Base-by-base conservation (phyloP, 148 eudicot species). In the Vaccinium corymbosum region DNA sequence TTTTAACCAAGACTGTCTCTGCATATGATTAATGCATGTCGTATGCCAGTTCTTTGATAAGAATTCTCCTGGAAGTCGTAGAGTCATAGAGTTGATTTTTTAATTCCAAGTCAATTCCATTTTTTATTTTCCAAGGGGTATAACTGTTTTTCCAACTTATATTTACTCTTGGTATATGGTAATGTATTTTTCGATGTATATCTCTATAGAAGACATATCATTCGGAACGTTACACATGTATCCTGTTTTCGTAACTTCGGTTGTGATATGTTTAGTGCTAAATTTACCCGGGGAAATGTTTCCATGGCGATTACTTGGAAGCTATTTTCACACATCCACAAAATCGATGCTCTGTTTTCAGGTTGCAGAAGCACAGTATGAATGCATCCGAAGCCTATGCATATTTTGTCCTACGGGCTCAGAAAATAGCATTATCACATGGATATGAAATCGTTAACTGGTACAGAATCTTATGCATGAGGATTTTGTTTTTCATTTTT, bases 361-460 rank as follows among this genome's bases (percentile, higher is more conserved):
- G 98, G 98, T 76, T 96, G 72, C 29, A 73, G 56, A 80, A 84
- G 83, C 85, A 92, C 11, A 83, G 76, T 52, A 83, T 91, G 90
- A 91, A 82, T 80, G 92, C 79, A 14, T 51, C 92, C 4, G 83
- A 83, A 19, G 98, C 98, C 68, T 96, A 96, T 83, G 80, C 93
- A 87, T 93, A 94, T 84, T 96, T 96, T 80, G 98, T 96, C 82
- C 80, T 96, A 83, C 87, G 90, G 87, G 97, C 98, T 83, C 98
- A 94, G 77, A 86, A 91, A 83, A 93, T 96, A 83, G 99, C 99
- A 49, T 80, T 92, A 79, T 92, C 98, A 17, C 95, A 92, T 85
- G 97, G 98, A 87, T 96, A 93, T 61, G 98, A 94, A 84, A 89
- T 92, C 79, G 84, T 96, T 51, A 96, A 96, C 90, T 94, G 99